Evolutionary conservation across 345 rosid species (phyloP).

Genomic region (Hypericum perforatum): DNA sequence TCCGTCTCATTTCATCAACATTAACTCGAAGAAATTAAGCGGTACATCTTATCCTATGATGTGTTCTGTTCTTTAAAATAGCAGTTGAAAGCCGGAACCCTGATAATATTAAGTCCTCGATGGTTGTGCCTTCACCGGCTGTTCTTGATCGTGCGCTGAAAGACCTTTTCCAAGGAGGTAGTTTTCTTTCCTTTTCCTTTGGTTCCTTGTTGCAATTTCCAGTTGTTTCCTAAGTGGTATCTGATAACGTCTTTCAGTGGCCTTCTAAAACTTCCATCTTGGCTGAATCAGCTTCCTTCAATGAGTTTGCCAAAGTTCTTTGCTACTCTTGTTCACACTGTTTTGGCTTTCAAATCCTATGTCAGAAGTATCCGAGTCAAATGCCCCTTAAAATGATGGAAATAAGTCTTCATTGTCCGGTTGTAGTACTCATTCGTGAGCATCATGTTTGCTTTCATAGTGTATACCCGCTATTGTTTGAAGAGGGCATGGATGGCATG

Average conservation of each 20-base stretch:
- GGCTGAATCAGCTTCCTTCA: no score
- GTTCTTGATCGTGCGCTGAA: constrained; percentile 87
- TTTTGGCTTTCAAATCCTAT: no score
- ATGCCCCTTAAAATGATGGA: no score
- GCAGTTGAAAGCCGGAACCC: constrained; percentile 67
- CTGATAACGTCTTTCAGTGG: neutral
- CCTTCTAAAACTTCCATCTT: constrained; percentile 5
- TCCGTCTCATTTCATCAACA: constrained; percentile 6
- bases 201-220: neutral
- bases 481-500: no score
- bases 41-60: neutral
- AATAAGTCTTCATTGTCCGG: no score
- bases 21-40: neutral
- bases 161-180: constrained; percentile 89
- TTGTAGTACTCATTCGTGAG: no score
- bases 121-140: constrained; percentile 75
- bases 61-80: constrained; percentile 11
- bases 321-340: no score
- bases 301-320: no score
- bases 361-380: no score
- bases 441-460: no score
- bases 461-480: no score
- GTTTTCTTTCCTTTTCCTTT: constrained; percentile 8
- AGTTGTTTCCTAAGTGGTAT: neutral
- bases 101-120: constrained; percentile 54